A percentile compares a stretch with the other conserved stretches of the same genome.
Evolutionary conservation across 2,329 filamentous ascomycete species (phyloP).

Genomic region (Fusarium musae): DNA sequence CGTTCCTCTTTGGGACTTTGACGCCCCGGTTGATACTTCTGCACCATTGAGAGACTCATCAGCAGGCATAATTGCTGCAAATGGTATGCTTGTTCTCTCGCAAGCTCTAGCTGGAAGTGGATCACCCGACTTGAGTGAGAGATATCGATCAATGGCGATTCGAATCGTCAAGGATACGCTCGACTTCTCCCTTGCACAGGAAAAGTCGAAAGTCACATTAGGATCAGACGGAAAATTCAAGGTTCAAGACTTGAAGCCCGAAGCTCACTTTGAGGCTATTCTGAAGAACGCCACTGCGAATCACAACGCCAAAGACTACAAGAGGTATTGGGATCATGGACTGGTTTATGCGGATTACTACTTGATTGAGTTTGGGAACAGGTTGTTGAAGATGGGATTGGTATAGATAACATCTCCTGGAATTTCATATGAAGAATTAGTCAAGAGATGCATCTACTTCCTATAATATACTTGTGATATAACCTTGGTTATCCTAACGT

Average conservation of each 20-base stretch:
- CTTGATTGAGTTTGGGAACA: constrained; percentile 49
- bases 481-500: background rate
- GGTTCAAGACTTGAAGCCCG: background rate
- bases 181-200: constrained; percentile 39
- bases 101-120: constrained; percentile 44
- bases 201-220: constrained; percentile 5
- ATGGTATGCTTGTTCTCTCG: constrained; percentile 52
- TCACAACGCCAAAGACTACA: constrained; percentile 47
- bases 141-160: constrained; percentile 45
- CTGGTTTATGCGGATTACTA: constrained; percentile 63
- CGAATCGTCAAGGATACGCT: constrained; percentile 48
- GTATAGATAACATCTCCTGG: background rate
- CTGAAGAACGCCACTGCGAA: constrained; percentile 51
- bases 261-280: constrained; percentile 46
- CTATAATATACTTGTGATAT: background rate
- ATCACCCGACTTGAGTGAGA: constrained; percentile 16
- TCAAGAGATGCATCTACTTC: too few species aligned
- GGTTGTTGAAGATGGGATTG: constrained; percentile 28
- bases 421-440: background rate
- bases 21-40: constrained; percentile 53
- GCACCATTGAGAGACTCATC: constrained; percentile 51
- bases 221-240: background rate
- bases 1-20: constrained; percentile 58
- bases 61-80: constrained; percentile 53
- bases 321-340: constrained; percentile 52